Evolutionary conservation across 139 green algal genomes (phyloP).

Genomic region (Chlamydomonas applanata): DNA sequence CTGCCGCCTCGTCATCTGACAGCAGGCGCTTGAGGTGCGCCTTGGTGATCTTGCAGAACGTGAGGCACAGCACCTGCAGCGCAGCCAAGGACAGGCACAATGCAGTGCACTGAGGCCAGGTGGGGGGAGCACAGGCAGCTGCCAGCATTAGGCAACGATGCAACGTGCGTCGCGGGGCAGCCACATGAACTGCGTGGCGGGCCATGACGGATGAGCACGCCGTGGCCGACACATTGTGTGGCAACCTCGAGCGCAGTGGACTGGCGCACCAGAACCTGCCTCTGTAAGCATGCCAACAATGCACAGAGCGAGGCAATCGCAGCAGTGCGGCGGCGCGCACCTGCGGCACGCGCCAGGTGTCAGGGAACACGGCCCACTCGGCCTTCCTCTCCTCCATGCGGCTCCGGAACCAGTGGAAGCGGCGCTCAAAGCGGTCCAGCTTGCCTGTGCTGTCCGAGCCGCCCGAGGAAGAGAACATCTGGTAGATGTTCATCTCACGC

Average conservation of each 20-base stretch:
- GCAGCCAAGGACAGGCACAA: not conserved
- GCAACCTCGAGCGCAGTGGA: too few relatives aligned
- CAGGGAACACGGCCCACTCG: constrained; percentile 89
- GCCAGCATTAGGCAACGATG: too few relatives aligned
- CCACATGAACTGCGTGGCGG: too few relatives aligned
- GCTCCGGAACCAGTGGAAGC: constrained; percentile 72
- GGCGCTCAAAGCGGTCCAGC: constrained; percentile 86
- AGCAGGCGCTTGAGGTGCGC: constrained; percentile 84
- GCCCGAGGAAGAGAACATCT: constrained; percentile 10
- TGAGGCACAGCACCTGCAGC: constrained; percentile 77
- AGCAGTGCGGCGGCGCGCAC: constrained; percentile 44
- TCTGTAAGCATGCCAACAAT: not conserved
- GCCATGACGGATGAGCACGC: too few relatives aligned
- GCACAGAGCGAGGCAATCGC: not conserved
- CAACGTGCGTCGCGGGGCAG: too few relatives aligned
- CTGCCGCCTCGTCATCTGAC: constrained; percentile 44
- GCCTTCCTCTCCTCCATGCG: constrained; percentile 55
- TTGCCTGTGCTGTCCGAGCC: constrained; percentile 59
- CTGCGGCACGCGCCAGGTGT: constrained; percentile 83
- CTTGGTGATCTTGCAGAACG: constrained; percentile 95
- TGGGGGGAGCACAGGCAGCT: too few relatives aligned
- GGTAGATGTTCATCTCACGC: constrained; percentile 88
- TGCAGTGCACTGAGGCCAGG: not conserved
- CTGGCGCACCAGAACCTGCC: too few relatives aligned
- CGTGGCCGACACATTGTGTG: too few relatives aligned